Base-by-base conservation (phyloP, 2,329 filamentous ascomycete genomes). In the Xylaria sp. region DNA sequence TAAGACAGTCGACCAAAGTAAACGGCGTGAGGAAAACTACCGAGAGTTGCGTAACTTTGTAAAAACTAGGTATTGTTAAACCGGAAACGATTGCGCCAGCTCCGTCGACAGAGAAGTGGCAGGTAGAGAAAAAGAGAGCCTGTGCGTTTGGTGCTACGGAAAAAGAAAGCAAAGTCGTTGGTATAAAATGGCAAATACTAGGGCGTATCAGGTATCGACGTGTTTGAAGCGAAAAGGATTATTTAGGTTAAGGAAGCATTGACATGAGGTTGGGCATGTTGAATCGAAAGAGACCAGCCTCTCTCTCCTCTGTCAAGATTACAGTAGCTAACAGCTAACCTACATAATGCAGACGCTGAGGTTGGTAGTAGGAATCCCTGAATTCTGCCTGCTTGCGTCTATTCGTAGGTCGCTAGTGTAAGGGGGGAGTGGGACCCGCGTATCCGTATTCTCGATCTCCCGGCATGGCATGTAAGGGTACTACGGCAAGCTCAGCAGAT, bases 371-470 rank as follows among this genome's bases (percentile, higher is more conserved):
- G 44, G 34, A 58, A 52, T 58, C 48, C 48, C 65, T 55, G 28
- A 25, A 46, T 57, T 13, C 23, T 28, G 18, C 28, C 25, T 54
- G 18, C 13, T 6, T 18, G 31, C 18, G 18, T 46, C 41, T 46
- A 46, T 46, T 46, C 41, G 41, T 46, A 46, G 39, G 41, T 46
- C 41, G 28, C 25, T 55, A 37, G 51, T 44, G 23, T 56, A 44
- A 51, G 31, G 48, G 48, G 44, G 25, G 56, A 34, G 66, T 69
- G 66, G 63, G 62, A 46, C 37, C 69, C 50, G 66, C 69, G 69
- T 71, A 71, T 66, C 63, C 69, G 69, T 71, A 71, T 71, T 65
- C 63, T 51, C 52, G 62, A 60, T 60, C 54, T 48, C 39, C 31
- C 56, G 55, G 60, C 23, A 48, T 58, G 46, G 23, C 50, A 61